These are phyloP conservation scores for Phytophthora fragariae DNA, from an alignment of 352 stramenopile species.

Conservation along the genomic window DNA sequence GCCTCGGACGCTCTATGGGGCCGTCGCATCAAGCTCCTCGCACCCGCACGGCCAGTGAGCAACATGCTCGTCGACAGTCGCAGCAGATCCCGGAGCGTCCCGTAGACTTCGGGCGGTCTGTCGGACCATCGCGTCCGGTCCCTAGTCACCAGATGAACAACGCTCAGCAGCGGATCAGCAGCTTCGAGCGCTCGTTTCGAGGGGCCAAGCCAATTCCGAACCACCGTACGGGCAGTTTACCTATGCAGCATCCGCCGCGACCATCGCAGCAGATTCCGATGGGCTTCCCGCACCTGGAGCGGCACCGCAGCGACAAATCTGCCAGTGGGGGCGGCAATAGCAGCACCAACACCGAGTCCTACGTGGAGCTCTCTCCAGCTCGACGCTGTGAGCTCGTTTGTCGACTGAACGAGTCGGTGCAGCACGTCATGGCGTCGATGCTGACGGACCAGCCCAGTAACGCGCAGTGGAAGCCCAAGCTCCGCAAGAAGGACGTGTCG, in stretches of 20 bases:
- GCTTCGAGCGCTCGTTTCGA: constrained; percentile 3
- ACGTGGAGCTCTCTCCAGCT: constrained; percentile 30
- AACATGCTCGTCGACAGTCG: constrained; percentile 7
- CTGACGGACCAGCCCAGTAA: constrained; percentile 38
- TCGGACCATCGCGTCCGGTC: constrained; percentile 2
- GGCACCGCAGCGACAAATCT: constrained; percentile 23
- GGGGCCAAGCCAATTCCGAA: neutral
- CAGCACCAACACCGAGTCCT: constrained; percentile 11
- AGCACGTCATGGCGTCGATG: constrained; percentile 59
- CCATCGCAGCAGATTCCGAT: constrained; percentile 28
- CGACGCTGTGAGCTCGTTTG: constrained; percentile 38
- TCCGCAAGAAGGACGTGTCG: constrained; percentile 51
- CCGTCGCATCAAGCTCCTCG: neutral
- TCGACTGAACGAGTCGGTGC: constrained; percentile 40
- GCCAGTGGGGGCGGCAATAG: constrained; percentile 4
- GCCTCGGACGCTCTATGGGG: constrained; percentile 9
- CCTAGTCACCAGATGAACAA: neutral
- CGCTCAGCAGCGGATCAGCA: constrained; percentile 2
- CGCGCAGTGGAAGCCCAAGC: constrained; percentile 54
- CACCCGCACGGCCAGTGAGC: neutral
- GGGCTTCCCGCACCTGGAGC: constrained; percentile 11
- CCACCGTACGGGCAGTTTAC: neutral
- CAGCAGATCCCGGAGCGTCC: neutral
- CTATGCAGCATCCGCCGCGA: constrained; percentile 6
- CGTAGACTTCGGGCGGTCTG: constrained; percentile 3